phyloP scores from a whole-genome alignment of 805 yeast genomes.

The Helenozyma baotianmanensis region DNA sequence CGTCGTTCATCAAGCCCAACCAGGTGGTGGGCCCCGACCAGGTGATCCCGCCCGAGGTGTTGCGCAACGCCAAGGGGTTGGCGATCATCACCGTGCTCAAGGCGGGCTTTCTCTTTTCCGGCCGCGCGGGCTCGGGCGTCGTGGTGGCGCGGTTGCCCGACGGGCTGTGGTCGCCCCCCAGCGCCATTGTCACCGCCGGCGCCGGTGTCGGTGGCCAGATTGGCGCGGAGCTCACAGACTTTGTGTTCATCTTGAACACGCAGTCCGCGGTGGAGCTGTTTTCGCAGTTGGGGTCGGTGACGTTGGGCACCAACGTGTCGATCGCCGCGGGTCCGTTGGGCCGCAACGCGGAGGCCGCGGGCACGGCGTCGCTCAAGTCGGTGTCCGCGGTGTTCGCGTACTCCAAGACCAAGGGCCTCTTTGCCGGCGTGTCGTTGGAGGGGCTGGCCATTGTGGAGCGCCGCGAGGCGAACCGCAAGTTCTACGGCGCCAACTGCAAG shows the following conservation, averaged over 20 bases:
- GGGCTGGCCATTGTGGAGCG: slow-evolving; percentile 96
- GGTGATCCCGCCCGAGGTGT: slow-evolving; percentile 83
- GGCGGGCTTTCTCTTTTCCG: slow-evolving; percentile 94
- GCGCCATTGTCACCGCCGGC: slow-evolving; percentile 93
- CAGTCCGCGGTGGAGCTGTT: slow-evolving; percentile 88
- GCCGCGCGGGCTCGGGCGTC: slow-evolving; percentile 96
- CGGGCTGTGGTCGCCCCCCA: slow-evolving; percentile 96
- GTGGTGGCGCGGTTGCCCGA: slow-evolving; percentile 91
- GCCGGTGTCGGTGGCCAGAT: slow-evolving; percentile 99
- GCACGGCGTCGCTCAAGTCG: slow-evolving; percentile 80
- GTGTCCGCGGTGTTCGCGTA: slow-evolving; percentile 91
- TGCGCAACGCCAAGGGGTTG: slow-evolving; percentile 87
- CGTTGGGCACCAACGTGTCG: slow-evolving; percentile 91
- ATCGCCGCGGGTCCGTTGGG: slow-evolving; percentile 98
- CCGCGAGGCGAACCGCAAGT: slow-evolving; percentile 93
- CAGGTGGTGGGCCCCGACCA: slow-evolving; percentile 85
- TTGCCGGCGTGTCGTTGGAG: slow-evolving; percentile 95
- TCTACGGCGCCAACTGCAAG: slow-evolving; percentile 83
- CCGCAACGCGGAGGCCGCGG: slow-evolving; percentile 96
- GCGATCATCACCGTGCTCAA: slow-evolving; percentile 91
- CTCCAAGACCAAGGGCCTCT: slow-evolving; percentile 92
- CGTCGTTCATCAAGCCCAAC: slow-evolving; percentile 91
- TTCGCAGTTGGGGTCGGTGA: slow-evolving; percentile 90
- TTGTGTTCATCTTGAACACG: slow-evolving; percentile 86
- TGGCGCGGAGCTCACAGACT: slow-evolving; percentile 95